phyloP scores from a whole-genome alignment of 371 early-diverging fungal genomes.

The Umbelopsis sp. region DNA sequence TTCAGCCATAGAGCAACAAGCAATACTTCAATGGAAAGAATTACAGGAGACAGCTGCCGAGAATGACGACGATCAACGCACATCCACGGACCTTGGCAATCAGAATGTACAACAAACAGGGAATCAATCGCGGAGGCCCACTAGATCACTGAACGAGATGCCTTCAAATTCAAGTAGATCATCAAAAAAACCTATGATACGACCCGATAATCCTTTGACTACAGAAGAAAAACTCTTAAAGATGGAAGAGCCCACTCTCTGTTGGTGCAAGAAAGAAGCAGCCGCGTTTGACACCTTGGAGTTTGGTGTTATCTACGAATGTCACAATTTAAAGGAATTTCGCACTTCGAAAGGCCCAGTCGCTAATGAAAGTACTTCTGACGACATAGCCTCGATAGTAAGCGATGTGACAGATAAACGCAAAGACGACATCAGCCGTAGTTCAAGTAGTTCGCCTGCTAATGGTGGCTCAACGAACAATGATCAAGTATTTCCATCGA shows the following conservation, averaged over 20 bases:
- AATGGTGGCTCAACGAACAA: background rate
- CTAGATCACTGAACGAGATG: background rate
- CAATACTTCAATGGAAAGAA: constrained; percentile 9
- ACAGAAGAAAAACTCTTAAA: constrained; percentile 22
- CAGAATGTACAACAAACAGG: background rate
- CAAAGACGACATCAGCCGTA: background rate
- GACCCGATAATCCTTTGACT: background rate
- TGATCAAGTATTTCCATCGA: background rate
- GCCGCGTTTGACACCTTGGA: constrained; percentile 22
- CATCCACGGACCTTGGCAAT: background rate
- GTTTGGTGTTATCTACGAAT: constrained; percentile 39
- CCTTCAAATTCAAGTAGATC: background rate
- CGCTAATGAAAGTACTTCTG: background rate
- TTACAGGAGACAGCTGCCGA: background rate
- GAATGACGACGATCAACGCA: background rate
- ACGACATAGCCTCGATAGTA: background rate
- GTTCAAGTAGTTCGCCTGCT: background rate
- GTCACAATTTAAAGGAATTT: constrained; percentile 25
- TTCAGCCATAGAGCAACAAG: constrained; percentile 3
- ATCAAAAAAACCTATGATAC: background rate
- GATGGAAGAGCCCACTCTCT: constrained; percentile 25
- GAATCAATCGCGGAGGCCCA: background rate
- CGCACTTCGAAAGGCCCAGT: background rate
- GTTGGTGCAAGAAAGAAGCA: constrained; percentile 46
- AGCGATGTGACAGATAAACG: background rate